A percentile compares a stretch with the other conserved stretches of the same genome.
phyloP scores from a whole-genome alignment of 2,329 filamentous ascomycete species.

The Magnaporthiopsis poae region DNA sequence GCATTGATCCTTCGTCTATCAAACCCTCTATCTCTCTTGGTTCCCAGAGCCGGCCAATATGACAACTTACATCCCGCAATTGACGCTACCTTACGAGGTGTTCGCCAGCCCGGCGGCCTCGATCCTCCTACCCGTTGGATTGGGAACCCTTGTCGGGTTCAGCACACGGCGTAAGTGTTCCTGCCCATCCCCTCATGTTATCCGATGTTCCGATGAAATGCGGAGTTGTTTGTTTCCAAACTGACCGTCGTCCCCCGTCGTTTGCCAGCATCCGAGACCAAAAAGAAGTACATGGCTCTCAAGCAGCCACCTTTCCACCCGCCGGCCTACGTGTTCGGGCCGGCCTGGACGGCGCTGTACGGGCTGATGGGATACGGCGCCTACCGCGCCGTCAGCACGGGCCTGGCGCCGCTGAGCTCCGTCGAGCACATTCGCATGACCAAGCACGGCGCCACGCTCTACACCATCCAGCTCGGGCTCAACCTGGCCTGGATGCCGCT shows the following conservation, averaged over 20 bases:
- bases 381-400: constrained; percentile 61
- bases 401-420: constrained; percentile 47
- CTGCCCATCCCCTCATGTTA: not conserved
- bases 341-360: constrained; percentile 58
- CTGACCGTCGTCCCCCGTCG: constrained; percentile 6
- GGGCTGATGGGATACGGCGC: constrained; percentile 81
- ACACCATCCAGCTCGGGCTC: constrained; percentile 73
- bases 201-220: not conserved
- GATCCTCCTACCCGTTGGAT: constrained; percentile 63
- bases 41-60: constrained; percentile 36
- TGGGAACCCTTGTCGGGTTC: constrained; percentile 67
- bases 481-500: constrained; percentile 88
- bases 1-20: not conserved
- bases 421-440: constrained; percentile 47
- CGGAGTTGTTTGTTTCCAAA: constrained; percentile 2
- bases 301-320: constrained; percentile 58
- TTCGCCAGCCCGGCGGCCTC: constrained; percentile 65
- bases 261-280: constrained; percentile 38
- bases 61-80: constrained; percentile 69
- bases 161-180: constrained; percentile 49
- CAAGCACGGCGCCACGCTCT: constrained; percentile 64
- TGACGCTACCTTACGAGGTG: constrained; percentile 62
- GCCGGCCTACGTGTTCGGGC: constrained; percentile 52
- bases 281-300: constrained; percentile 53
- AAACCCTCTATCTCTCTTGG: not conserved